Evolutionary conservation across 768 basidiomycete species (phyloP), one percentile per base, ranked within the genome.

Genomic region (Boletus barrowsii): DNA sequence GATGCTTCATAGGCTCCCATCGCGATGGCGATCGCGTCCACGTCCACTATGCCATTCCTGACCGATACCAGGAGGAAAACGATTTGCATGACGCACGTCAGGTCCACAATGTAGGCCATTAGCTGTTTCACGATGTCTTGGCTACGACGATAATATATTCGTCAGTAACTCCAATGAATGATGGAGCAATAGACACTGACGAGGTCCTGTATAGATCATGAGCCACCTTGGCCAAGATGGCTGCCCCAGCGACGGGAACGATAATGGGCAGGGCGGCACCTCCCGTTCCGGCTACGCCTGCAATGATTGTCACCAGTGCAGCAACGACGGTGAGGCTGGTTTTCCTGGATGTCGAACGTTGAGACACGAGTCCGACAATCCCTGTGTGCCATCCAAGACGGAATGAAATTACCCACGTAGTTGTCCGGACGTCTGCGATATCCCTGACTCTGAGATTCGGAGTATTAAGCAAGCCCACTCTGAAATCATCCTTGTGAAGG

Each of bases 241-340:
- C 37, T 5, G 39, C 1, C 2, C 42, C 42, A 9, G 29, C 54
- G 10, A 53, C 20, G 17, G 52, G 47, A 10, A 53, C 52, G 24
- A 49, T 39, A n/a, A 53, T 50, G 24, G 53, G 53, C 3, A 53
- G 9, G 30, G 54, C 49, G 3, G 37, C 10, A 10, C 54, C 50
- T 2, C 43, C 54, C 0, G 50, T 35, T 33, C 54, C 54, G 10
- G 37, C 43, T 3, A 55, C 14, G 5, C 29, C 9, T 0, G 43
- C 42, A 14, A 53, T n/a, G 43, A 55, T 55, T n/a, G 50, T 55
- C n/a, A 55, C 50, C 1, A 55, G 22, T 4, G 50, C 53, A 9
- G 42, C 35, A 9, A 55, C n/a, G 32, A 53, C 1, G 6, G 37
- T n/a, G 6, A 41, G 10, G 5, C 37, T 35, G 5, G 32, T 15